These are phyloP conservation scores for Cladophialophora psammophila DNA, from an alignment of 2,329 filamentous ascomycete species.

Conservation along the genomic window DNA sequence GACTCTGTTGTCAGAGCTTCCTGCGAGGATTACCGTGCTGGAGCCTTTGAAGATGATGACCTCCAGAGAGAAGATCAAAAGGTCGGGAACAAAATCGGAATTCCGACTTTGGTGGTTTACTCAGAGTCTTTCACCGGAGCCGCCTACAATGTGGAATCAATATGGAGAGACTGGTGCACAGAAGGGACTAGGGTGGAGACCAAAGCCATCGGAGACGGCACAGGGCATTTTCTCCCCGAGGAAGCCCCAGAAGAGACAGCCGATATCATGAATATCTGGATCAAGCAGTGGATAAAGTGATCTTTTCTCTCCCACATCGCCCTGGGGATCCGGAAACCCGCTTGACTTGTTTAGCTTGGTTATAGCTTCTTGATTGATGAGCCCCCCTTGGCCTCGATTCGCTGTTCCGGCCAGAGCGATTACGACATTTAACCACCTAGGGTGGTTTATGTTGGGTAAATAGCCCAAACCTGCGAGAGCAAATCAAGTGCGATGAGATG, in stretches of 20 bases:
- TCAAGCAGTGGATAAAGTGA: conserved; percentile 11
- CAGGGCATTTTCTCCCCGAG: conserved; percentile 56
- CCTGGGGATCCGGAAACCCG: not conserved
- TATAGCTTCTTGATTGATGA: not conserved
- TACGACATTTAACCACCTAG: not conserved
- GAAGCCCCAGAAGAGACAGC: conserved; percentile 50
- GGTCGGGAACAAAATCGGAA: conserved; percentile 51
- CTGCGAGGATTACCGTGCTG: conserved; percentile 58
- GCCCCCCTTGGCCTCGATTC: not conserved
- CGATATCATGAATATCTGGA: conserved; percentile 38
- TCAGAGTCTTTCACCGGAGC: conserved; percentile 51
- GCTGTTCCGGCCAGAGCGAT: not conserved
- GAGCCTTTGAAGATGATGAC: conserved; percentile 51
- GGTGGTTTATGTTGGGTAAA: not conserved
- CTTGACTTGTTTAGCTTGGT: not conserved
- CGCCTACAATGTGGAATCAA: conserved; percentile 51
- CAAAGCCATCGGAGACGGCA: conserved; percentile 46
- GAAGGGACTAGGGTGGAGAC: conserved; percentile 43
- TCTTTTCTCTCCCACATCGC: not conserved
- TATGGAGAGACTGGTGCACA: conserved; percentile 56
- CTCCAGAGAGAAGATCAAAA: conserved; percentile 55
- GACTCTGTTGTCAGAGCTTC: conserved; percentile 51
- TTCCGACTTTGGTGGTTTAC: conserved; percentile 55
- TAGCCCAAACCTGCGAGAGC: too few relatives aligned
- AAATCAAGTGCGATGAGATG: too few relatives aligned